These are phyloP conservation scores for Conidiobolus incongruus DNA, from an alignment of 371 early-diverging fungal genomes.

Conservation along the genomic window DNA sequence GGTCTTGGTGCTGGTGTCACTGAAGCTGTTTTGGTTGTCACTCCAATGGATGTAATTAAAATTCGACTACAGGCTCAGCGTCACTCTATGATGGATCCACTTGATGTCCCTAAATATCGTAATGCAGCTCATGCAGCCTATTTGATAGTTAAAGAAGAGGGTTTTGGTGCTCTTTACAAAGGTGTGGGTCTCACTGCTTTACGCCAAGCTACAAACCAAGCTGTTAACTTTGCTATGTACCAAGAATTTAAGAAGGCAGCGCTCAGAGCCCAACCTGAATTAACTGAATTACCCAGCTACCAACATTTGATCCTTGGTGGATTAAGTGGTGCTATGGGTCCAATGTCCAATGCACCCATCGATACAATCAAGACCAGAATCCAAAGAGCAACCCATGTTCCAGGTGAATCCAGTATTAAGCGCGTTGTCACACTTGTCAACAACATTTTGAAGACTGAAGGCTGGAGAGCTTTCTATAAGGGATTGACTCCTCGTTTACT, in stretches of 20 bases:
- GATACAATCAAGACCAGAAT: conserved; percentile 97
- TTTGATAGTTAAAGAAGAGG: conserved; percentile 84
- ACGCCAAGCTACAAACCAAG: conserved; percentile 95
- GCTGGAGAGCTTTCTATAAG: conserved; percentile 82
- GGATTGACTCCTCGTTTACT: conserved; percentile 86
- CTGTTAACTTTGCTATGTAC: conserved; percentile 94
- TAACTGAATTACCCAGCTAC: conserved; percentile 74
- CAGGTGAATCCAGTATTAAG: conserved; percentile 49
- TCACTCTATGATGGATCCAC: conserved; percentile 87
- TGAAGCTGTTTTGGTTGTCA: conserved; percentile 92
- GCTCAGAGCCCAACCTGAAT: conserved; percentile 32
- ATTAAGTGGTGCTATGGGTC: conserved; percentile 91
- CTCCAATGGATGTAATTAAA: conserved; percentile 94
- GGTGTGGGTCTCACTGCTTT: conserved; percentile 86
- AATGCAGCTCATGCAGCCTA: conserved; percentile 84
- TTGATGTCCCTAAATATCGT: conserved; percentile 90
- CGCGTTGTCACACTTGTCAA: conserved; percentile 54
- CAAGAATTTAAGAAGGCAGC: conserved; percentile 63
- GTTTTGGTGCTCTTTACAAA: conserved; percentile 75
- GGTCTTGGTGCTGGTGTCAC: conserved; percentile 90
- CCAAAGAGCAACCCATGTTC: conserved; percentile 46
- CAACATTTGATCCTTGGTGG: conserved; percentile 81
- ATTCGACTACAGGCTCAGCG: conserved; percentile 91
- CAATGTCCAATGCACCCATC: conserved; percentile 88
- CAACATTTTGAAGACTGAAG: conserved; percentile 67